Conservation (phyloP, 208 protist genomes). For the Wallacemonas rigidus region DNA sequence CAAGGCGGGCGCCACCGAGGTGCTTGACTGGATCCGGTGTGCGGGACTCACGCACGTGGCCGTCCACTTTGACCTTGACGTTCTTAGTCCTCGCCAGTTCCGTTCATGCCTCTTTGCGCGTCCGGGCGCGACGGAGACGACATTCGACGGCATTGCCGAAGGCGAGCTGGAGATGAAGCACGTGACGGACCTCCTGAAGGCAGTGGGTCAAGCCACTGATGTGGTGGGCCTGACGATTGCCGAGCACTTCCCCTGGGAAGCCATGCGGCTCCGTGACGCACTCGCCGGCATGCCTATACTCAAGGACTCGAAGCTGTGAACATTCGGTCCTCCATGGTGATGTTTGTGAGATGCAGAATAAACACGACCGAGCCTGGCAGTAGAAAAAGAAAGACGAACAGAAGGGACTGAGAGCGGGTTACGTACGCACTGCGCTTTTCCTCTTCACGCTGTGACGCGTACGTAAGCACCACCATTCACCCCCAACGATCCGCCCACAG, state of each 20-base stretch:
- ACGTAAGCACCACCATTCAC: no score
- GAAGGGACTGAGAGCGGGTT: no score
- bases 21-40: constrained; percentile 26
- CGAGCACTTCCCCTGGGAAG: constrained; percentile 42
- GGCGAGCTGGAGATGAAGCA: constrained; percentile 24
- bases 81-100: constrained; percentile 27
- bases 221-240: constrained; percentile 39
- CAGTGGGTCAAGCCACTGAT: constrained; percentile 16
- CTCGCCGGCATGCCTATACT: constrained; percentile 26
- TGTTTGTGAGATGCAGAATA: no score
- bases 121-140: constrained; percentile 11
- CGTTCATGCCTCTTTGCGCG: constrained; percentile 24
- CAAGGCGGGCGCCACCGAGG: constrained; percentile 3
- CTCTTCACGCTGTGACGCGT: no score
- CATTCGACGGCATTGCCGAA: constrained; percentile 24
- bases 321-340: background rate
- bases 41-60: constrained; percentile 37
- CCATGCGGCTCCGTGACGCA: constrained; percentile 25
- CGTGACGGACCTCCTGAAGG: constrained; percentile 19
- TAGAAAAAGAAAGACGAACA: no score
- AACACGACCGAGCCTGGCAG: no score
- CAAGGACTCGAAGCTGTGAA: constrained; percentile 20
- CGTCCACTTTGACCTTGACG: constrained; percentile 40
- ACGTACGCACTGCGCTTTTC: no score
- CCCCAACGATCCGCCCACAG: background rate